phyloP scores from a whole-genome alignment of 305 asterid species.

The Fraxinus latifolia region DNA sequence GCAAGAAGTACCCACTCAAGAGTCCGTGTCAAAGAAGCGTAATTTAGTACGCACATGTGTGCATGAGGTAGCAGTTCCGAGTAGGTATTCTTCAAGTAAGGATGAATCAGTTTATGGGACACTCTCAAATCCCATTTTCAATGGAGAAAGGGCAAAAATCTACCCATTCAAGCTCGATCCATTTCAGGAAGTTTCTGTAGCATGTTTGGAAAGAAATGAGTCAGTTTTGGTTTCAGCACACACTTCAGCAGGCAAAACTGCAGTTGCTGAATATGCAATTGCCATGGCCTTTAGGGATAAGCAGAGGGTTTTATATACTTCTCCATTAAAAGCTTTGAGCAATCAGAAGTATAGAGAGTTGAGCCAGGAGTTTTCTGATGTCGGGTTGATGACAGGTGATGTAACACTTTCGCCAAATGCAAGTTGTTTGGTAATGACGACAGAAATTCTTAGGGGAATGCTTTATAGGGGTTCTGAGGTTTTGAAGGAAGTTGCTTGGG shows the following conservation, averaged over 20 bases:
- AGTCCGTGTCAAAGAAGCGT: slow-evolving; percentile 49
- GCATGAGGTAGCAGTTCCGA: slow-evolving; percentile 94
- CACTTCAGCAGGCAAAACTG: slow-evolving; percentile 98
- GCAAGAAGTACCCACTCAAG: too few species aligned
- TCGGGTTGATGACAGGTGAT: slow-evolving; percentile 97
- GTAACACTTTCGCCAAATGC: slow-evolving; percentile 92
- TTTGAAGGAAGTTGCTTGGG: slow-evolving; percentile 98
- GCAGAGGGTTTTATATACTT: slow-evolving; percentile 90
- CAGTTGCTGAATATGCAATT: slow-evolving; percentile 95
- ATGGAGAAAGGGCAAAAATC: slow-evolving; percentile 67
- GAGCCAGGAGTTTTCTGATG: slow-evolving; percentile 89
- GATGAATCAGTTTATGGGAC: slow-evolving; percentile 75
- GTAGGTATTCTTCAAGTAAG: slow-evolving; percentile 47
- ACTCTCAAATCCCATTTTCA: slow-evolving; percentile 66
- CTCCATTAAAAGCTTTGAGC: slow-evolving; percentile 88
- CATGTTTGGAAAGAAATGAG: slow-evolving; percentile 87
- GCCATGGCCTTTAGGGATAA: slow-evolving; percentile 93
- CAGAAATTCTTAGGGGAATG: slow-evolving; percentile 94
- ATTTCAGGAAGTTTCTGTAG: slow-evolving; percentile 74
- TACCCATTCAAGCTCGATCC: slow-evolving; percentile 85
- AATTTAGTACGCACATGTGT: slow-evolving; percentile 67
- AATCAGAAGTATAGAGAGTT: slow-evolving; percentile 95
- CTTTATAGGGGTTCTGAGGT: slow-evolving; percentile 98
- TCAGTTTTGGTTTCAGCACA: slow-evolving; percentile 92
- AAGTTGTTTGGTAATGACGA: slow-evolving; percentile 96